Evolutionary conservation across 1,284 basidiomycete genomes (phyloP).

Genomic region (Apiotrichum mycotoxinovorans): DNA sequence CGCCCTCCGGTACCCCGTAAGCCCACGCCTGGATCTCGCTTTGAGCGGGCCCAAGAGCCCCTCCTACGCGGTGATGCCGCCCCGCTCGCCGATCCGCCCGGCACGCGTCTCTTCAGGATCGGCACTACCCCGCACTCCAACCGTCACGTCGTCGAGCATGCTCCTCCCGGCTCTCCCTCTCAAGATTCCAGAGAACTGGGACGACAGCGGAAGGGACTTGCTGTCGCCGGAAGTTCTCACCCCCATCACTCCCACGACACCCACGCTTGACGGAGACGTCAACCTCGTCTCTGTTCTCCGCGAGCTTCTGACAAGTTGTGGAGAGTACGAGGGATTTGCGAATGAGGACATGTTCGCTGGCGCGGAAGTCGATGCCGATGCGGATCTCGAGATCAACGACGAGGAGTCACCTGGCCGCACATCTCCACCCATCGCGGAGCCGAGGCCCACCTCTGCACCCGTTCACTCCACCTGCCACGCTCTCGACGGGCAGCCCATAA

Average conservation of each 20-base stretch:
- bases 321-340: constrained; percentile 14
- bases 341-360: constrained; percentile 13
- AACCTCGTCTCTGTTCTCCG: constrained; percentile 19
- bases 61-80: neutral
- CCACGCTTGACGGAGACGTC: neutral
- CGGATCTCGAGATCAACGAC: constrained; percentile 1
- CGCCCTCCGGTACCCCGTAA: neutral
- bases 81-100: constrained; percentile 1
- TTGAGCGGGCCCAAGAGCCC: constrained; percentile 1
- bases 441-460: no score
- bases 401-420: neutral
- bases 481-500: no score
- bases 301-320: constrained; percentile 19
- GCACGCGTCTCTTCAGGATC: constrained; percentile 9
- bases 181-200: constrained; percentile 15
- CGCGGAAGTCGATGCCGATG: constrained; percentile 8
- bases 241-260: constrained; percentile 15
- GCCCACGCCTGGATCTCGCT: constrained; percentile 1
- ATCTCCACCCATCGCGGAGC: no score
- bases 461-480: no score
- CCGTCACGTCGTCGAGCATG: constrained; percentile 1
- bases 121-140: constrained; percentile 4
- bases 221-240: constrained; percentile 6
- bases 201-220: neutral
- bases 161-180: constrained; percentile 26